Base-by-base conservation (phyloP, 805 yeast species). In the Hanseniaspora jakobsenii region DNA sequence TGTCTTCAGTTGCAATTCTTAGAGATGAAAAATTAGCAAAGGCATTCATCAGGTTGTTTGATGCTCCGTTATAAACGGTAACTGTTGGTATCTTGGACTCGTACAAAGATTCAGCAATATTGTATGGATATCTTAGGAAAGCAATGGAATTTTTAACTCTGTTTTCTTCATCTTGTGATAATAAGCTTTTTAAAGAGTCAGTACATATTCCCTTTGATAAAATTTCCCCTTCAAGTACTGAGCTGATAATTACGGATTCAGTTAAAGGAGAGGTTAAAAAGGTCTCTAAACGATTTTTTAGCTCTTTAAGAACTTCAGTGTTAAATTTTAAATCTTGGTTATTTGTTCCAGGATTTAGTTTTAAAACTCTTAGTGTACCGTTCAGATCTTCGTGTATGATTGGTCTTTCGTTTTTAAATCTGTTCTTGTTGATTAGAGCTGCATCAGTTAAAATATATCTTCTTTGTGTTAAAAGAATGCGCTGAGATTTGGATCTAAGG, bases 11-110 rank as follows among this genome's bases (percentile, higher is more conserved):
- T n/a, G 93, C 94, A 30, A 91, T 66, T 57, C 97, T 75, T 69
- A 89, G 89, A 3, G 95, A 89, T 10, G 84, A 79, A 63, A 91
- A 97, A 32, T 84, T 80, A 0, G 89, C 71, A 36, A 91, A 66
- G 4, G 98, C 97, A 35, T 86, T 94, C 53, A 97, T 97, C 42
- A 97, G 97, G 45, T 97, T 98, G 94, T 91, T 85, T 22, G 89
- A 84, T 54, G 89, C 83, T 18, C 97, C 96, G 57, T 91, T 79
- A 76, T 81, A 78, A 30, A 85, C 56, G 0, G 94, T 69, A n/a
- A 91, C 78, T 49, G 82, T 71, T 1, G 97, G 97, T 66, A 86
- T 89, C 48, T 77, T 66, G 54, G 40, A 9, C 8, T 36, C 10
- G 17, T 23, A 16, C 12, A 43, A 23, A 5, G 22, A 17, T 6